Evolutionary conservation across 202 grass and related monocot species (phyloP).

Genomic region (Tripidium arundinaceum): DNA sequence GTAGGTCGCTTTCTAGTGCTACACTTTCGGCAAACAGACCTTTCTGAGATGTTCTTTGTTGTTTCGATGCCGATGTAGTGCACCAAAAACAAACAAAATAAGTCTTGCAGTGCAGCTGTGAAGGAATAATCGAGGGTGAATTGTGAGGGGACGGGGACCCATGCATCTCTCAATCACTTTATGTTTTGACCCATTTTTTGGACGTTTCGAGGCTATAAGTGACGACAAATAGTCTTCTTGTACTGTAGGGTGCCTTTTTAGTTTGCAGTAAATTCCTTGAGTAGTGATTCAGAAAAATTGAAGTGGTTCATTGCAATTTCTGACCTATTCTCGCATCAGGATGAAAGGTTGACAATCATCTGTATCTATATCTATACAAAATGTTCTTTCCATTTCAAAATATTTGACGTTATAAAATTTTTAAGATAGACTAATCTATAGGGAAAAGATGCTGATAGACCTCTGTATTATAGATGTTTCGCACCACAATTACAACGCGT

Average conservation of each 20-base stretch:
- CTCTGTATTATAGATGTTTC: too few species aligned
- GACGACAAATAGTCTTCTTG: not conserved
- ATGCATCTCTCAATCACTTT: not conserved
- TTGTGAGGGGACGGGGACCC: not conserved
- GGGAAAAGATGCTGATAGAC: too few species aligned
- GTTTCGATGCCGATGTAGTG: not conserved
- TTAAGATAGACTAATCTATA: too few species aligned
- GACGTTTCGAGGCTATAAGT: not conserved
- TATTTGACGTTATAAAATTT: too few species aligned
- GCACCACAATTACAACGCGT: too few species aligned
- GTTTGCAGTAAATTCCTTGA: not conserved
- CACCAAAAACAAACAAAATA: not conserved
- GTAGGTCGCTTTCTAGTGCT: not conserved
- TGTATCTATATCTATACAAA: too few species aligned
- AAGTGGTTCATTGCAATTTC: not conserved
- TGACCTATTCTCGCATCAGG: too few species aligned
- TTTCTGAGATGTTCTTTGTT: not conserved
- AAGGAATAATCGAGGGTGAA: not conserved
- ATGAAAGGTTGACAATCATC: too few species aligned
- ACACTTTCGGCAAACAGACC: constrained; percentile 26
- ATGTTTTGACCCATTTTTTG: not conserved
- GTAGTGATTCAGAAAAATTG: not conserved
- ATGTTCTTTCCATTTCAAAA: too few species aligned
- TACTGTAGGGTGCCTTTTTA: not conserved
- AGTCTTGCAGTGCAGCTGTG: too few species aligned